A percentile compares a stretch with the other conserved stretches of the same genome.
These are phyloP conservation scores for Ilex asprella DNA, from an alignment of 257 asterid species.

Conservation along the genomic window DNA sequence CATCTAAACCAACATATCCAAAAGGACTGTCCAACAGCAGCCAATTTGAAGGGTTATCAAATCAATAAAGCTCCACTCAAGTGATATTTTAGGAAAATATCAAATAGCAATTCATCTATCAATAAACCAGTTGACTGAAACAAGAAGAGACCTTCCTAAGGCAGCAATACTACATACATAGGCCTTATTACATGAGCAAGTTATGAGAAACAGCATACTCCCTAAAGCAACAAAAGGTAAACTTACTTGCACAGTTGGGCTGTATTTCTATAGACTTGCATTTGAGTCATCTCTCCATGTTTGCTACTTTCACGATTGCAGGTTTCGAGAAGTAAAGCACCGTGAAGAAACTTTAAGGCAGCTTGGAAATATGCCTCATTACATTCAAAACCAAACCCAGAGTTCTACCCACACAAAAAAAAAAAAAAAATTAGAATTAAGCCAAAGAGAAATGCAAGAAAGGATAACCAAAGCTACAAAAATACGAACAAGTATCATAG, in stretches of 20 bases:
- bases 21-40: too few species aligned
- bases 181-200: not conserved
- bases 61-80: too few species aligned
- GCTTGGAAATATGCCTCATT: constrained; percentile 74
- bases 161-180: too few species aligned
- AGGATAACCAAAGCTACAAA: not conserved
- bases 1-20: too few species aligned
- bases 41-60: too few species aligned
- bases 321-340: constrained; percentile 75
- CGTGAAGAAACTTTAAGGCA: constrained; percentile 70
- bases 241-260: constrained; percentile 88
- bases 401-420: constrained; percentile 37
- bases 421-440: constrained; percentile 9
- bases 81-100: too few species aligned
- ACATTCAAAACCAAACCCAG: constrained; percentile 72
- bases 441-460: not conserved
- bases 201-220: not conserved
- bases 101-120: too few species aligned
- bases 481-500: constrained; percentile 1
- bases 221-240: not conserved
- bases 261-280: constrained; percentile 56
- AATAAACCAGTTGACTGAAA: too few species aligned
- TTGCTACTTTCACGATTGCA: constrained; percentile 43
- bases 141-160: too few species aligned
- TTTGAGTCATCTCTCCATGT: constrained; percentile 48